Base-by-base conservation (phyloP, 2,329 filamentous ascomycete genomes). In the Penicillium rolfsii region DNA sequence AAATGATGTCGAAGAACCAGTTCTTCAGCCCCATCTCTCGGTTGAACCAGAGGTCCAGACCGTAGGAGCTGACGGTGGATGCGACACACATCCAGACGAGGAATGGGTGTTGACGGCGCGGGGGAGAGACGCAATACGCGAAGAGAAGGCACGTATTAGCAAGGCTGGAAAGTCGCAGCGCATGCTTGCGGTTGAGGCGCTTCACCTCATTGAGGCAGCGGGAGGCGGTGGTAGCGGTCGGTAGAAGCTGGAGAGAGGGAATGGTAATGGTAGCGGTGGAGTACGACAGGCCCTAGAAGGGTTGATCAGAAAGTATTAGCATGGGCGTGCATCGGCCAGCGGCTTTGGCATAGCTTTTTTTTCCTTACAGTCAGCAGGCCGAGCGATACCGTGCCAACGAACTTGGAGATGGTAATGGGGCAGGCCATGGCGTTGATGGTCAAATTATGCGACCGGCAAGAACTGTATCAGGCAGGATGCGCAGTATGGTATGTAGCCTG, bases 311-410 rank as follows among this genome's bases (percentile, higher is more conserved):
- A 59, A n/a, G 45, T 35, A 57, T 68, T 59, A 70, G 63, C 41
- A 26, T 26, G 50, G 19, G 45, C n/a, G 35, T 50, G n/a, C 16
- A 36, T 19, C 12, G 16, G 3, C 11, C 12, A 5, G 33, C 6
- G 7, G 49, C 12, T 6, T 38, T 16, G 5, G 28, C 28, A 30
- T 30, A 30, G 28, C 28, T 30, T 30, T 54, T 33, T 12, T 24
- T 24, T 24, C 82, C 89, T 72, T 85, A 96, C 93, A 61, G 93
- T 97, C 76, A 96, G 80, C 59, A 97, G 84, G 65, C 94, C 94
- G 60, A 97, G 84, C 70, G 90, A 94, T 67, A 96, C 86, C 55
- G 92, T 96, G 73, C 94, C 94, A 68, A 97, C 90, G 76, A 97
- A 97, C 81, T 98, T 97, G 81, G 91, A 87, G 76, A 90, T 80